Evolutionary conservation across 306 rosid species (phyloP).

Genomic region (Cucumis cinereus): DNA sequence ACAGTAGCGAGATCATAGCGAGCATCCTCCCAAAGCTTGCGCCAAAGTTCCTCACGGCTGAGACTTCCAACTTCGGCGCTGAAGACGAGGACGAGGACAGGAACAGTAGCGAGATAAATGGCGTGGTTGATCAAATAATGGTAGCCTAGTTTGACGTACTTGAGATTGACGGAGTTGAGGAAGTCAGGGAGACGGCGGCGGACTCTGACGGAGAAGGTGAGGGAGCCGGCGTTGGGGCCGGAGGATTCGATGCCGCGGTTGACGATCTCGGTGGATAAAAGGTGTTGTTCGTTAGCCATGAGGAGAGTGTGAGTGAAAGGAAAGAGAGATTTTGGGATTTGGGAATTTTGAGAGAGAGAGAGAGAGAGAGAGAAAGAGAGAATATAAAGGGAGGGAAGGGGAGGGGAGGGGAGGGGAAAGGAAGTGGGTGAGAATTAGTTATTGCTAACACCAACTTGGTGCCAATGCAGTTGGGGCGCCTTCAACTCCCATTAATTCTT

Average conservation of each 20-base stretch:
- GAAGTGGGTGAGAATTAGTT: slow-evolving; percentile 44
- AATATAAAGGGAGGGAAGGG: neutral
- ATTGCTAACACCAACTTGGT: slow-evolving; percentile 51
- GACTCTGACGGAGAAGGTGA: slow-evolving; percentile 74
- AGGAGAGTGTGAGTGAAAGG: neutral
- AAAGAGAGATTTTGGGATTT: neutral
- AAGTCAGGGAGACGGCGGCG: slow-evolving; percentile 78
- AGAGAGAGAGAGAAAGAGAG: neutral
- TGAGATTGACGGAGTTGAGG: slow-evolving; percentile 82
- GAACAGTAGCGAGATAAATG: slow-evolving; percentile 69
- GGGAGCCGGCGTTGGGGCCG: slow-evolving; percentile 91
- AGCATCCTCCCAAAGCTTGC: slow-evolving; percentile 78
- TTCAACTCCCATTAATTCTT: slow-evolving; percentile 43
- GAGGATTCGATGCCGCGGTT: slow-evolving; percentile 75
- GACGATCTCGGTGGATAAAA: slow-evolving; percentile 77
- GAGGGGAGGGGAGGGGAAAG: neutral
- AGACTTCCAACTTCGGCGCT: slow-evolving; percentile 88
- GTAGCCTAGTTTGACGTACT: slow-evolving; percentile 86
- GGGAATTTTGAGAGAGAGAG: neutral
- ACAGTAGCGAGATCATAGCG: slow-evolving; percentile 73
- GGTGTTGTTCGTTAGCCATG: slow-evolving; percentile 65
- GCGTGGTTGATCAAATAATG: slow-evolving; percentile 85
- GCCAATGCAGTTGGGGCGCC: slow-evolving; percentile 48
- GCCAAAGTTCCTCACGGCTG: slow-evolving; percentile 71
- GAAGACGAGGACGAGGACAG: slow-evolving; percentile 59